Base-by-base conservation (phyloP, 371 early-diverging fungal genomes). In the Mucor plumbeus region DNA sequence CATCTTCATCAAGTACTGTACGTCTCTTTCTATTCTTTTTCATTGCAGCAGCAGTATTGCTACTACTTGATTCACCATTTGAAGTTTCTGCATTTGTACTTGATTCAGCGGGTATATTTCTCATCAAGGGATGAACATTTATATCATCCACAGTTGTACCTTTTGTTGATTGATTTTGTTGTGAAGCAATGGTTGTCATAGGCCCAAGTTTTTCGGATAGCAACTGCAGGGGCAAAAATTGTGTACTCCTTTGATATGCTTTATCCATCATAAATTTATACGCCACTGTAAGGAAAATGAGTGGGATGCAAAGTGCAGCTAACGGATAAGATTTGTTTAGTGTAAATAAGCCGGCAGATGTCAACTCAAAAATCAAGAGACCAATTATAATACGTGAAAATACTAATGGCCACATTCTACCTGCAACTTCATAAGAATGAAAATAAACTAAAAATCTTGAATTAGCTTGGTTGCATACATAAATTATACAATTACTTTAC, bases 391-490 rank as follows among this genome's bases (percentile, higher is more conserved):
- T 87, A 15, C 94, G 85, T 4, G 88, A 82, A 61, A 91, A 90
- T 14, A 88, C 88, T 65, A 87, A 68, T 15, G 94, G 93, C 82
- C 91, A 91, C 68, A 86, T 85, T 70, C 87, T 84, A 15, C 94
- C 95, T 6, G 88, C 87, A 1, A 93, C 87, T 75, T 95, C 95
- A 66, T 91, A 95, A 5, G 87, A 85, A 53, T 91, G 91, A 58
- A 92, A 88, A 67, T 93, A 92, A 15, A 94, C 84, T 82, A 64
- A 10, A 57, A 38, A 2, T 47, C 2, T 34, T 14, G n/a, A 5
- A 11, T 55, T 11, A 44, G 36, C 0, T 21, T 15, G 2, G 26
- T 38, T 38, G 38, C 5, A 11, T 38, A 4, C 11, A 38, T 38
- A 38, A 9, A 38, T 38, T 7, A 1, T 11, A 38, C 4, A 1